These are phyloP conservation scores for Caryopteris hybrid DNA, from an alignment of 305 asterid genomes.

Conservation along the genomic window DNA sequence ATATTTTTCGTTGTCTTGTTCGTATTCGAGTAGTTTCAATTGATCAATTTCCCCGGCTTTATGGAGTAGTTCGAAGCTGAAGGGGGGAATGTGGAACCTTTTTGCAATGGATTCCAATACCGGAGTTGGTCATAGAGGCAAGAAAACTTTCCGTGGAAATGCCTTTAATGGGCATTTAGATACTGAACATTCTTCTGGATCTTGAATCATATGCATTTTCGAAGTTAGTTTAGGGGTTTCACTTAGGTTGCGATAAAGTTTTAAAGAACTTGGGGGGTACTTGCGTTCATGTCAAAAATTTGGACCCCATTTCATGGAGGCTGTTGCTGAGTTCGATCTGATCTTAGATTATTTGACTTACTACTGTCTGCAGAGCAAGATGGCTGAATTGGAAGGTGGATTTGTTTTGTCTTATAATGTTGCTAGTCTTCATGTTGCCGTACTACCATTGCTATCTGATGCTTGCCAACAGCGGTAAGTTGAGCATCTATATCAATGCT, in stretches of 20 bases:
- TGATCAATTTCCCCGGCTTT: background rate
- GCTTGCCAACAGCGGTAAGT: constrained; percentile 80
- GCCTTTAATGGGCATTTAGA: background rate
- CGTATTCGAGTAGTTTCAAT: background rate
- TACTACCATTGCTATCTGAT: constrained; percentile 93
- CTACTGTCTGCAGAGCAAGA: constrained; percentile 69
- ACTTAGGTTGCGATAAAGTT: background rate
- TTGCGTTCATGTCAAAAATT: background rate
- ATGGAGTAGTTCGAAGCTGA: background rate
- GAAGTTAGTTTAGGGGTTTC: background rate
- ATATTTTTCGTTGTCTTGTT: background rate
- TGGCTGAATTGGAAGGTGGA: constrained; percentile 99
- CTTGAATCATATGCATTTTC: background rate
- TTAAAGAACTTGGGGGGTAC: background rate
- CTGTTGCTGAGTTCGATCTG: constrained; percentile 11
- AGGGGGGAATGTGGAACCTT: background rate
- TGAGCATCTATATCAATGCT: constrained; percentile 4
- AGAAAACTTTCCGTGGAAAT: background rate
- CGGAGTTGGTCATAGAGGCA: background rate
- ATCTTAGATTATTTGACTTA: background rate
- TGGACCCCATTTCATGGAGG: constrained; percentile 4
- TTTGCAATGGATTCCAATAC: background rate
- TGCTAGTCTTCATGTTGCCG: constrained; percentile 92
- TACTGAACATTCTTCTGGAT: background rate
- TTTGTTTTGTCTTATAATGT: constrained; percentile 79